Evolutionary conservation across 2,329 filamentous ascomycete genomes (phyloP).

Genomic region (Aspergillus sp.): DNA sequence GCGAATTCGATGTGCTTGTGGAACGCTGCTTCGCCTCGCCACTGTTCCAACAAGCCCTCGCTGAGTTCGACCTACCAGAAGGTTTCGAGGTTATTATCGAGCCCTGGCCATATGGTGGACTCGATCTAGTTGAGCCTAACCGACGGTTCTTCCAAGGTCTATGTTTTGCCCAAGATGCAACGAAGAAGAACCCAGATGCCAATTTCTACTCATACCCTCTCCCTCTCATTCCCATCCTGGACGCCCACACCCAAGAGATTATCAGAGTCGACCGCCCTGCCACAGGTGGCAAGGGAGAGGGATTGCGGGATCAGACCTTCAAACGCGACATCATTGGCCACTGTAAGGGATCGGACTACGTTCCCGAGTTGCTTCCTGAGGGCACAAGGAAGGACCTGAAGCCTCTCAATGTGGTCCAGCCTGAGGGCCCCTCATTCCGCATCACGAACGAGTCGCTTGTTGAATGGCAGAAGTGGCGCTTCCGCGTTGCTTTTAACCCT

Average conservation of each 20-base stretch:
- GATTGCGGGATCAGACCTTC: constrained; percentile 41
- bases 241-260: constrained; percentile 55
- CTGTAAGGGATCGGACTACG: constrained; percentile 54
- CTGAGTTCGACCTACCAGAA: constrained; percentile 54
- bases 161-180: constrained; percentile 49
- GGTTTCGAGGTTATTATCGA: constrained; percentile 58
- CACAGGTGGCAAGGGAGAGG: constrained; percentile 51
- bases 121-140: constrained; percentile 48
- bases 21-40: constrained; percentile 54
- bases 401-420: constrained; percentile 71
- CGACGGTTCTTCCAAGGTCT: constrained; percentile 54
- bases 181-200: constrained; percentile 51
- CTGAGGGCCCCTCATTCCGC: constrained; percentile 66
- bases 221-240: constrained; percentile 54
- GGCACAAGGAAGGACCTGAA: constrained; percentile 57
- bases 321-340: constrained; percentile 53
- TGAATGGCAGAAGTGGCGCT: constrained; percentile 68
- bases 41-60: constrained; percentile 52
- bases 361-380: constrained; percentile 48
- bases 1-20: constrained; percentile 49
- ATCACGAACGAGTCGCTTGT: constrained; percentile 38
- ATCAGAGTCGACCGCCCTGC: constrained; percentile 60
- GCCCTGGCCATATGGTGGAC: constrained; percentile 59
- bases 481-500: constrained; percentile 59
- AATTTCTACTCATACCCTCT: constrained; percentile 65